Evolutionary conservation across 768 basidiomycete species (phyloP), one percentile per base, ranked within the genome.

Genomic region (Lactarius sp.): DNA sequence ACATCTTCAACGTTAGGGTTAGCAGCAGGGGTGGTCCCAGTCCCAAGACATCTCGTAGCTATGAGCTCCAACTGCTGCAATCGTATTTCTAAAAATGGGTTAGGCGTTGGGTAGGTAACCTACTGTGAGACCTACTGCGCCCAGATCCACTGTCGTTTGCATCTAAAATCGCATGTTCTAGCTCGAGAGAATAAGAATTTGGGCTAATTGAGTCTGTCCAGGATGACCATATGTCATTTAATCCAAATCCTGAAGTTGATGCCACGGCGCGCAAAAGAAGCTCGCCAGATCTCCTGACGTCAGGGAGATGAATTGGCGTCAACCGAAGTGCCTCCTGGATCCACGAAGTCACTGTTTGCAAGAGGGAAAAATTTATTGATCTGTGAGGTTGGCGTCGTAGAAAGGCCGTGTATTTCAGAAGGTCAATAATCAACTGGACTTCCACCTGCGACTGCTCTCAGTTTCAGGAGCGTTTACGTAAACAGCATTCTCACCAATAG

Each of bases 201-300:
- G 27, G 16, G 27, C n/a, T 37, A 22, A 41, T 53, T 16, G 68
- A 68, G 13, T 47, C 44, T 12, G 70, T 79, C 59, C 86, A 73
- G 6, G 71, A 72, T 13, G 79, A 76, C 93, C 93, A 96, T 41
- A 96, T 82, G 22, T 85, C 78, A 20, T 81, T 75, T 71, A 94
- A 76, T 27, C 87, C 89, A 31, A 84, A 77, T 4, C 95, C 94
- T n/a, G 83, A 81, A 7, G 84, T 83, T 16, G 85, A 79, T 3
- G 81, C 82, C 16, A 89, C 77, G 3, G 77, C 70, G 5, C 78
- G 73, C 42, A 79, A 76, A 3, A 95, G 75, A 6, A 70, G 68
- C 37, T 74, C 61, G 6, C 76, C 75, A 33, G 72, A 54, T 9
- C 68, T 69, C 36, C 85, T 69, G 31, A 69, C 56, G 1, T 60